phyloP scores from a whole-genome alignment of 169 alveolate species.

The Plasmodium coatneyi region DNA sequence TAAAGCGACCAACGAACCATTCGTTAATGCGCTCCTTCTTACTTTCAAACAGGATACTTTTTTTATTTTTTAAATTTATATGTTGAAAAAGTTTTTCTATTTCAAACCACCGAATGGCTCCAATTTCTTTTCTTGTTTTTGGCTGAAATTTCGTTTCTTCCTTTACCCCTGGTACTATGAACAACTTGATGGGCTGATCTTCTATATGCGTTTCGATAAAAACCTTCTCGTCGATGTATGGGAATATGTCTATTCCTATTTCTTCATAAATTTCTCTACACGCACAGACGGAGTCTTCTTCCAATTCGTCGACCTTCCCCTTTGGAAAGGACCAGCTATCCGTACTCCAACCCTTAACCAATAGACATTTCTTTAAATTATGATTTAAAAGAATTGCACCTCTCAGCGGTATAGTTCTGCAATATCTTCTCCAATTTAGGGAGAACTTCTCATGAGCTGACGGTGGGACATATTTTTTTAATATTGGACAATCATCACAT shows the following conservation, averaged over 20 bases:
- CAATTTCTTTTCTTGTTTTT: conserved; percentile 88
- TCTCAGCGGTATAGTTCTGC: conserved; percentile 89
- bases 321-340: conserved; percentile 93
- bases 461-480: conserved; percentile 78
- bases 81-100: conserved; percentile 72
- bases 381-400: conserved; percentile 90
- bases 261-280: conserved; percentile 95
- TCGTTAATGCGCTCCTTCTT: conserved; percentile 68
- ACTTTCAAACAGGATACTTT: conserved; percentile 73
- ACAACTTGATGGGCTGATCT: conserved; percentile 88
- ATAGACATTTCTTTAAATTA: conserved; percentile 85
- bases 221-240: conserved; percentile 81
- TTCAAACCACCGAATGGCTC: conserved; percentile 88
- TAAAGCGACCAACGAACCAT: conserved; percentile 70
- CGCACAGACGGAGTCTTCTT: conserved; percentile 94
- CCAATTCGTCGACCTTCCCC: conserved; percentile 95
- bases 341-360: conserved; percentile 90
- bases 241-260: conserved; percentile 90
- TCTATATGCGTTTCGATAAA: conserved; percentile 85
- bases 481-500: conserved; percentile 89
- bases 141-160: conserved; percentile 86
- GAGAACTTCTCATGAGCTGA: conserved; percentile 83
- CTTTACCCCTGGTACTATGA: conserved; percentile 89
- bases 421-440: conserved; percentile 85
- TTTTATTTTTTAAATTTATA: conserved; percentile 35